Evolutionary conservation across 2,329 filamentous ascomycete genomes (phyloP).

Genomic region (Phialemoniopsis sp.): DNA sequence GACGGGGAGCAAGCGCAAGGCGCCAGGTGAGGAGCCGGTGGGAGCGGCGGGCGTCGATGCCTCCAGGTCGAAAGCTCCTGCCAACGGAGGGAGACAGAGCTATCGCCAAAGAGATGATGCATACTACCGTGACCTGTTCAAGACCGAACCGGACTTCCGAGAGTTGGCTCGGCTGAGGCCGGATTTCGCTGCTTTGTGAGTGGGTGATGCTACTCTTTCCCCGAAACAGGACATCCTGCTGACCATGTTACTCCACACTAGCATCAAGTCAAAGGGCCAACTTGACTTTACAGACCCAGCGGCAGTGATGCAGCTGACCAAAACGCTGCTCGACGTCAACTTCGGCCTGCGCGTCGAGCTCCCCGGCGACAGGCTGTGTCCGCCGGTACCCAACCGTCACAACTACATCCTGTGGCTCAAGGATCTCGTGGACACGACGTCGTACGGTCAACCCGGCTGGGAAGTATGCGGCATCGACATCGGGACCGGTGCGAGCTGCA

Average conservation of each 20-base stretch:
- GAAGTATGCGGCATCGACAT: constrained; percentile 72
- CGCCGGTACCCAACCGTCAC: constrained; percentile 73
- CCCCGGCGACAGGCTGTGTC: constrained; percentile 77
- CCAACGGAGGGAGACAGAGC: too few relatives aligned
- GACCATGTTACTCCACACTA: constrained; percentile 9
- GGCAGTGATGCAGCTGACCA: constrained; percentile 77
- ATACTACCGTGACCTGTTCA: constrained; percentile 35
- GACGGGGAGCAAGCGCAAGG: too few relatives aligned
- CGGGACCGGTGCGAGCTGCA: constrained; percentile 85
- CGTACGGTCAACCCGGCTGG: constrained; percentile 41
- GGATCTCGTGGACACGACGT: constrained; percentile 69
- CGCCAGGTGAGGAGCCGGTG: too few relatives aligned
- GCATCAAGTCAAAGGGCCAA: constrained; percentile 36
- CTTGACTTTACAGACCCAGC: constrained; percentile 78
- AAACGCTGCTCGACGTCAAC: constrained; percentile 69
- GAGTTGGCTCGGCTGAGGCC: constrained; percentile 33
- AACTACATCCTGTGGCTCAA: constrained; percentile 93
- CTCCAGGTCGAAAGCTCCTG: too few relatives aligned
- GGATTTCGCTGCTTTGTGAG: constrained; percentile 36
- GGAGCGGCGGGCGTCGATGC: too few relatives aligned
- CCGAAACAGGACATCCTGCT: background rate
- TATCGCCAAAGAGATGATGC: constrained; percentile 9
- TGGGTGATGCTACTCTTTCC: background rate
- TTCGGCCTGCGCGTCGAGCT: constrained; percentile 70
- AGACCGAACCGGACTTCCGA: constrained; percentile 35